phyloP scores from a whole-genome alignment of 2,329 filamentous ascomycete species.

The Dactylonectria estremocensis region DNA sequence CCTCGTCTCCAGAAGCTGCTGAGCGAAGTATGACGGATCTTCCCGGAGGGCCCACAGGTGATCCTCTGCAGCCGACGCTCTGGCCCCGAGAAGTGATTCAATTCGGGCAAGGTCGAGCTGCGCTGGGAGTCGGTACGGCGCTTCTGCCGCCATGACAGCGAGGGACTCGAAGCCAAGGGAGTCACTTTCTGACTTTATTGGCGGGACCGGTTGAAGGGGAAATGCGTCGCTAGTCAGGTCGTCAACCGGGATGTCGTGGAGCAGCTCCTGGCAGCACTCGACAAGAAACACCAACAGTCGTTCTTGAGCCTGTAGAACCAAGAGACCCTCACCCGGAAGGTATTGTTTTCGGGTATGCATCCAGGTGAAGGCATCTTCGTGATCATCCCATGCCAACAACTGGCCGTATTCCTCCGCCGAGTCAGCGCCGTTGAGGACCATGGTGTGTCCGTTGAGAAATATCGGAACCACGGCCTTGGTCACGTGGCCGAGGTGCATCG shows the following conservation, averaged over 20 bases:
- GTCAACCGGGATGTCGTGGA: conserved; percentile 64
- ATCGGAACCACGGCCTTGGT: conserved; percentile 44
- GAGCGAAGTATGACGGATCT: conserved; percentile 70
- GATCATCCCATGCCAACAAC: conserved; percentile 52
- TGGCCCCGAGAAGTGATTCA: conserved; percentile 60
- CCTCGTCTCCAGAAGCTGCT: conserved; percentile 57
- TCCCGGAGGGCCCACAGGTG: conserved; percentile 70
- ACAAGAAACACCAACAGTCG: conserved; percentile 64
- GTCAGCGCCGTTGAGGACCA: conserved; percentile 53
- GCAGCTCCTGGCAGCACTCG: conserved; percentile 60
- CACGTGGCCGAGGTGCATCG: conserved; percentile 50
- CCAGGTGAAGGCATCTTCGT: conserved; percentile 57
- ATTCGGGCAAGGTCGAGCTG: conserved; percentile 63
- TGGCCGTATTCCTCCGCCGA: conserved; percentile 54
- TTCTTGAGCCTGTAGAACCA: conserved; percentile 67
- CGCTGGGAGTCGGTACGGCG: conserved; percentile 66
- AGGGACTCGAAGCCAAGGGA: conserved; percentile 56
- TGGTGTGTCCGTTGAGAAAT: conserved; percentile 51
- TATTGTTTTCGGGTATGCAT: conserved; percentile 54
- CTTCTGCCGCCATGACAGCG: conserved; percentile 61
- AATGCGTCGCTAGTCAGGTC: conserved; percentile 47
- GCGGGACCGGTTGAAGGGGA: conserved; percentile 57
- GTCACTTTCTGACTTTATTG: conserved; percentile 48
- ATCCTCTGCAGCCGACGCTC: conserved; percentile 62
- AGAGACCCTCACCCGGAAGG: conserved; percentile 62